These are phyloP conservation scores for Phytopythium chamaehyphon DNA, from an alignment of 352 stramenopile species.

Conservation along the genomic window DNA sequence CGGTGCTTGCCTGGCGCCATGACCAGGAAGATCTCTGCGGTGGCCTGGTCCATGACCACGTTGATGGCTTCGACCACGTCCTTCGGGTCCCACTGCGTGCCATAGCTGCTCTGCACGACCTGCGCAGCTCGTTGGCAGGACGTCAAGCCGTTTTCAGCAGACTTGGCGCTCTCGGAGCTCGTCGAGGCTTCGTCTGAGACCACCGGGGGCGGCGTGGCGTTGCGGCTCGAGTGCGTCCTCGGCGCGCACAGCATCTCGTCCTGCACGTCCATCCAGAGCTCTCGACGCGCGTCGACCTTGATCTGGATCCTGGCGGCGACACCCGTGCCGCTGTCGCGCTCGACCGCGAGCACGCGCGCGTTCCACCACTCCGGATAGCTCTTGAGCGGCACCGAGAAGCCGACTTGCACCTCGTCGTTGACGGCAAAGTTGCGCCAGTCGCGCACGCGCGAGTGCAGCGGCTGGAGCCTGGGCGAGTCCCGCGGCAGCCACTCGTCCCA, in stretches of 20 bases:
- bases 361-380: constrained; percentile 39
- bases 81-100: constrained; percentile 2
- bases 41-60: constrained; percentile 8
- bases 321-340: constrained; percentile 20
- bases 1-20: constrained; percentile 9
- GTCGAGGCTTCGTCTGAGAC: neutral
- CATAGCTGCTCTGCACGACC: constrained; percentile 6
- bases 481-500: constrained; percentile 95
- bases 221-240: constrained; percentile 30
- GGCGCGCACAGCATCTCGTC: constrained; percentile 39
- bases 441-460: constrained; percentile 75
- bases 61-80: constrained; percentile 10
- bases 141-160: neutral
- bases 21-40: constrained; percentile 8
- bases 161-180: constrained; percentile 3
- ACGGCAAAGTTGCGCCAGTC: constrained; percentile 49
- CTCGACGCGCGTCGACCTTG: constrained; percentile 17
- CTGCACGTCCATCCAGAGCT: constrained; percentile 36
- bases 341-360: constrained; percentile 6
- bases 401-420: constrained; percentile 34
- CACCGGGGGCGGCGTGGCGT: constrained; percentile 12
- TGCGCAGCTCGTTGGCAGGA: neutral
- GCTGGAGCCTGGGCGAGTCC: constrained; percentile 81
- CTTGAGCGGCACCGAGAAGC: constrained; percentile 7
- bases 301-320: constrained; percentile 26